Conservation (phyloP, 495 filamentous ascomycete genomes). For the Talaromyces nanjingensis region DNA sequence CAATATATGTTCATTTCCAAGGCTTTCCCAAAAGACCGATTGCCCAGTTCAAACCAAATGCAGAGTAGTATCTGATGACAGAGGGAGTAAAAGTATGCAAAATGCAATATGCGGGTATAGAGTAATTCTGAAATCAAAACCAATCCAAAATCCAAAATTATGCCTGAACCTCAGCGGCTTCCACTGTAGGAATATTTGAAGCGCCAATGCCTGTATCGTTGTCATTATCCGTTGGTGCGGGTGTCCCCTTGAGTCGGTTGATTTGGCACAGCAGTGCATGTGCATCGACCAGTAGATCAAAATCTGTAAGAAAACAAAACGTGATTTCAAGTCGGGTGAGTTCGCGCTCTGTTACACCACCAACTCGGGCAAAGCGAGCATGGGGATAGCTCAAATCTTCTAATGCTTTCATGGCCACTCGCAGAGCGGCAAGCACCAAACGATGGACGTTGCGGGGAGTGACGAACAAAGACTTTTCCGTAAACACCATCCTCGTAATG, state of each 20-base stretch:
- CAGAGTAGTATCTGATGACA: neutral
- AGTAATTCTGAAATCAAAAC: neutral
- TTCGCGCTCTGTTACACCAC: constrained; percentile 75
- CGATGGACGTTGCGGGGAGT: constrained; percentile 82
- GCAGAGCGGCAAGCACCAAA: constrained; percentile 72
- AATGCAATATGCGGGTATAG: neutral
- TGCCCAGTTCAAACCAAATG: neutral
- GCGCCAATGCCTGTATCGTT: neutral
- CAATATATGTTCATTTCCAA: neutral
- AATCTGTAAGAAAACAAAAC: constrained; percentile 79
- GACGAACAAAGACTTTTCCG: constrained; percentile 65
- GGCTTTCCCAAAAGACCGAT: neutral
- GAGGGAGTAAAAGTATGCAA: neutral
- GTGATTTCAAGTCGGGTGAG: constrained; percentile 80
- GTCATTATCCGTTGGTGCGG: neutral
- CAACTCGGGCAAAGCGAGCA: constrained; percentile 76
- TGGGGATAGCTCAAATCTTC: constrained; percentile 88
- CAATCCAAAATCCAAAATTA: neutral
- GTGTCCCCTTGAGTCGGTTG: constrained; percentile 14
- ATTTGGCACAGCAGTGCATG: constrained; percentile 49
- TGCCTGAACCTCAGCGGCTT: neutral
- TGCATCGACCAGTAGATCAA: constrained; percentile 67
- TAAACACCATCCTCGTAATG: constrained; percentile 69
- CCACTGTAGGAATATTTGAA: neutral
- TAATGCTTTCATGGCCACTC: constrained; percentile 85